phyloP scores from a whole-genome alignment of 1,139 yeast species.

The Pichia sp. region DNA sequence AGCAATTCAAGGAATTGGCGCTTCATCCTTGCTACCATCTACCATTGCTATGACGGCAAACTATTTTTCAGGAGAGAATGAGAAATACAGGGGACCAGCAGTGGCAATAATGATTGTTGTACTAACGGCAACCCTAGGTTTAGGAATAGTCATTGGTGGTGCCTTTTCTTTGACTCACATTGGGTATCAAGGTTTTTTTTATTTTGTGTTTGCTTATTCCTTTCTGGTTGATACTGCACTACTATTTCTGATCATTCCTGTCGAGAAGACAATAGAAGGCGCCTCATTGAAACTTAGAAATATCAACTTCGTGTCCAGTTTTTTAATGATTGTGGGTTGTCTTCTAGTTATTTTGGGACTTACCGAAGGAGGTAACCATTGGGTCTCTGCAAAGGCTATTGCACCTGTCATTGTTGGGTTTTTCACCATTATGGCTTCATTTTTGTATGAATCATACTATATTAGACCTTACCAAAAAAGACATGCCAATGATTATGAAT shows the following conservation, averaged over 20 bases:
- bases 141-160: slow-evolving; percentile 32
- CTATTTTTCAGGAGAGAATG: slow-evolving; percentile 22
- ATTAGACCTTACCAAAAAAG: slow-evolving; percentile 13
- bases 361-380: slow-evolving; percentile 30
- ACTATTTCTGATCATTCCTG: slow-evolving; percentile 22
- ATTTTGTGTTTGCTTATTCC: slow-evolving; percentile 24
- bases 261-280: slow-evolving; percentile 18
- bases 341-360: slow-evolving; percentile 29
- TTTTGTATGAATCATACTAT: slow-evolving; percentile 17
- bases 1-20: slow-evolving; percentile 34
- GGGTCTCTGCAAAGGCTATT: slow-evolving; percentile 28
- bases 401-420: slow-evolving; percentile 26
- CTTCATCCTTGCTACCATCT: slow-evolving; percentile 30
- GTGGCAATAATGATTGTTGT: slow-evolving; percentile 22
- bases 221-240: slow-evolving; percentile 13
- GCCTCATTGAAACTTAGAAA: slow-evolving; percentile 15
- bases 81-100: slow-evolving; percentile 21
- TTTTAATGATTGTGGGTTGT: slow-evolving; percentile 25
- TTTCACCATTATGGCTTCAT: slow-evolving; percentile 17
- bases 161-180: slow-evolving; percentile 27
- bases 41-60: slow-evolving; percentile 28
- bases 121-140: slow-evolving; percentile 25
- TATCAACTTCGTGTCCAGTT: slow-evolving; percentile 27
- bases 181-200: slow-evolving; percentile 30
- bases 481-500: no score